These are phyloP conservation scores for Aureobasidium melanogenum DNA, from an alignment of 2,329 filamentous ascomycete species.

Conservation along the genomic window DNA sequence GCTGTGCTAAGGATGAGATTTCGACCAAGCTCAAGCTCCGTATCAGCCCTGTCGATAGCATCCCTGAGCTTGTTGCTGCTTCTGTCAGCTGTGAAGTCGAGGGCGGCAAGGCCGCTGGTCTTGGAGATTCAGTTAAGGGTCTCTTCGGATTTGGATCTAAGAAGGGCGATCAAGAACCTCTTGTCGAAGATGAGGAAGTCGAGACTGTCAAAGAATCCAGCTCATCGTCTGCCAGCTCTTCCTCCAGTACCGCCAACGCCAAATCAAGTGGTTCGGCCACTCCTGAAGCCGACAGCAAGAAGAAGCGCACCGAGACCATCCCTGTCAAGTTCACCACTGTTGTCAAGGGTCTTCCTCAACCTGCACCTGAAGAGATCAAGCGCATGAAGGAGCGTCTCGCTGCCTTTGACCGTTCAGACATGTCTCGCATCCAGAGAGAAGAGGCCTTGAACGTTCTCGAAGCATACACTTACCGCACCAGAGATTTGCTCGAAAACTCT, in stretches of 20 bases:
- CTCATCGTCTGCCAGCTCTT: slow-evolving; percentile 27
- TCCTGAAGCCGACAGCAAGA: slow-evolving; percentile 16
- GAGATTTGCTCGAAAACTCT: slow-evolving; percentile 72
- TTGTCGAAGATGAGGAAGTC: slow-evolving; percentile 48
- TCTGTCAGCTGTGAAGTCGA: slow-evolving; percentile 79
- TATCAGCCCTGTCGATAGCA: slow-evolving; percentile 62
- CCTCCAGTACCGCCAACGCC: slow-evolving; percentile 38
- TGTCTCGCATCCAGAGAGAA: slow-evolving; percentile 64
- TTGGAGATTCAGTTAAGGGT: slow-evolving; percentile 92
- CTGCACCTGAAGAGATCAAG: slow-evolving; percentile 51
- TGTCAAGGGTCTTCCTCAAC: slow-evolving; percentile 42
- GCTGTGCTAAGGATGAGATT: slow-evolving; percentile 68
- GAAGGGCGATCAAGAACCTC: slow-evolving; percentile 68
- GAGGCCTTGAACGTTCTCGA: slow-evolving; percentile 91
- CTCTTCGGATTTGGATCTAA: slow-evolving; percentile 90
- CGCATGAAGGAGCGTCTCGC: slow-evolving; percentile 59
- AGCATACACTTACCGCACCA: slow-evolving; percentile 78
- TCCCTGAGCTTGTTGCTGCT: slow-evolving; percentile 70
- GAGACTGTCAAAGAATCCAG: slow-evolving; percentile 33
- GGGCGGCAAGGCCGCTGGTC: slow-evolving; percentile 62
- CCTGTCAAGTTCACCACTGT: slow-evolving; percentile 39
- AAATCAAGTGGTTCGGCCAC: slow-evolving; percentile 33
- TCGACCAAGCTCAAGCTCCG: slow-evolving; percentile 70
- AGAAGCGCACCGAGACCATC: slow-evolving; percentile 45
- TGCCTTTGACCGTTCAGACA: slow-evolving; percentile 80